phyloP scores from a whole-genome alignment of 2,329 filamentous ascomycete species.

The Fusarium stilboides region DNA sequence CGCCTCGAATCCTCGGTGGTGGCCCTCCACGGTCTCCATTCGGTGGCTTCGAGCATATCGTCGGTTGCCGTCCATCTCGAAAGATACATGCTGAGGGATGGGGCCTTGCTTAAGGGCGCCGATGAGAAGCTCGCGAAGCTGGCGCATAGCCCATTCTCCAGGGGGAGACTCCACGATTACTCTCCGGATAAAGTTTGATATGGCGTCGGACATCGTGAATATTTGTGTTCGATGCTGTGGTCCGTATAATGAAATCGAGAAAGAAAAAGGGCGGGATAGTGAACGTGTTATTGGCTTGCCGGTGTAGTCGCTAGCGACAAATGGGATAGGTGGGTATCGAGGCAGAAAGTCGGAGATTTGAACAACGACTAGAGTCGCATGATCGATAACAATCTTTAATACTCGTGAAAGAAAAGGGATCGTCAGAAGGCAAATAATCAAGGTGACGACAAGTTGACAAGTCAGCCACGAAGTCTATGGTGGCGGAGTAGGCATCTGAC shows the following conservation, averaged over 20 bases:
- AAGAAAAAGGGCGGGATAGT: conserved; percentile 36
- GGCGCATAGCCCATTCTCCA: conserved; percentile 87
- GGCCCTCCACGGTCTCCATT: conserved; percentile 96
- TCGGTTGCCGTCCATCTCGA: conserved; percentile 98
- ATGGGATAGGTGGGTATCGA: conserved; percentile 15
- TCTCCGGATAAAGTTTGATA: conserved; percentile 65
- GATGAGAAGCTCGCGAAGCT: conserved; percentile 87
- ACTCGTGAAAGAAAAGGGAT: conserved; percentile 19
- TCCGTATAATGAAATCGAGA: conserved; percentile 20
- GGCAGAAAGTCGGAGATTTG: conserved; percentile 5
- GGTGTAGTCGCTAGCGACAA: conserved; percentile 19
- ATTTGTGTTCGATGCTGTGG: conserved; percentile 6
- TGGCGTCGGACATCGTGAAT: conserved; percentile 66
- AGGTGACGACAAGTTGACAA: conserved; percentile 45
- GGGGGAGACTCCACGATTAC: conserved; percentile 93
- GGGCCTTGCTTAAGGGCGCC: conserved; percentile 91
- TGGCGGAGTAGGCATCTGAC: conserved; percentile 51
- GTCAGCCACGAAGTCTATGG: conserved; percentile 49
- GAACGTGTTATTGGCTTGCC: conserved; percentile 37
- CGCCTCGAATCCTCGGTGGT: conserved; percentile 95
- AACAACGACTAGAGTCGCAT: conserved; percentile 19
- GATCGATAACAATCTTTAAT: conserved; percentile 26
- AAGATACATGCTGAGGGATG: conserved; percentile 96
- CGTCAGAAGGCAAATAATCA: conserved; percentile 38
- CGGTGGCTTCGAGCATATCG: conserved; percentile 91